Evolutionary conservation across 768 basidiomycete species (phyloP).

Genomic region (Mycena alexandri): DNA sequence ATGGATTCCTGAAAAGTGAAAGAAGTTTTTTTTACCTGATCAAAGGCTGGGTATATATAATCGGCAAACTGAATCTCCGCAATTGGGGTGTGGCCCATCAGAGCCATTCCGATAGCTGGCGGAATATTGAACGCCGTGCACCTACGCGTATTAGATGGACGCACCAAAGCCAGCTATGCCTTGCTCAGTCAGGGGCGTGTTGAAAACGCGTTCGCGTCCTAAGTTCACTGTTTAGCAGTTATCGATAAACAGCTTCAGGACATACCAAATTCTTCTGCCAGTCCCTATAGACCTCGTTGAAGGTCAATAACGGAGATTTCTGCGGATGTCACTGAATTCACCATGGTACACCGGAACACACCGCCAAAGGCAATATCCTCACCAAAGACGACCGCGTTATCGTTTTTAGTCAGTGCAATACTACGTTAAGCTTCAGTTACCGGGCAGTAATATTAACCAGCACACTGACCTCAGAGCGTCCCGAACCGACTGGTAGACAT

Average conservation of each 20-base stretch:
- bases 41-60: slow-evolving; percentile 95
- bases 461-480: slow-evolving; percentile 83
- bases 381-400: slow-evolving; percentile 90
- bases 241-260: slow-evolving; percentile 10
- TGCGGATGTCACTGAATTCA: slow-evolving; percentile 48
- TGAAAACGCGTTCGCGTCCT: slow-evolving; percentile 95
- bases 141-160: not conserved
- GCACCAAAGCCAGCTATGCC: slow-evolving; percentile 93
- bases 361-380: slow-evolving; percentile 95
- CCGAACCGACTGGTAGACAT: slow-evolving; percentile 91
- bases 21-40: slow-evolving; percentile 69
- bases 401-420: slow-evolving; percentile 87
- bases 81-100: slow-evolving; percentile 95
- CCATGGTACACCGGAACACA: slow-evolving; percentile 95
- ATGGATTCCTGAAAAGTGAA: not conserved
- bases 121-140: not conserved
- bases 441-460: not conserved
- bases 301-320: slow-evolving; percentile 1
- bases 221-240: slow-evolving; percentile 5
- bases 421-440: slow-evolving; percentile 51
- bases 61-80: slow-evolving; percentile 92
- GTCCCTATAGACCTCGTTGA: slow-evolving; percentile 64
- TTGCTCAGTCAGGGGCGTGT: slow-evolving; percentile 93
- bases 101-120: slow-evolving; percentile 78
- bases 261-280: slow-evolving; percentile 93